Conservation (phyloP, 202 grass and related monocot genomes). For the Eragrostis tef region DNA sequence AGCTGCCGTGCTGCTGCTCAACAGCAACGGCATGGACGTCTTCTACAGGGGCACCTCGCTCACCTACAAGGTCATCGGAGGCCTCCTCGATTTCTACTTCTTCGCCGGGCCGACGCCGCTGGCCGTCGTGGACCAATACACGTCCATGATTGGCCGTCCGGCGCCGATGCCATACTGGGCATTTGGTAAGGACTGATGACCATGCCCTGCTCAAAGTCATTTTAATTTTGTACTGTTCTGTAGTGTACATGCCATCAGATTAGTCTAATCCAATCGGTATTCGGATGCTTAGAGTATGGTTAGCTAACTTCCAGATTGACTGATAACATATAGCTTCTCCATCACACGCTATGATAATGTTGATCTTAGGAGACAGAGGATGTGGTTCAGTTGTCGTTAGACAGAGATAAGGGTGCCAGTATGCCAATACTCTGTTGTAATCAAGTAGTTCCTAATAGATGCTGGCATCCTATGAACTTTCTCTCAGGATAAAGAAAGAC, state of each 20-base stretch:
- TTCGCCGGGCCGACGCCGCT: conserved; percentile 77
- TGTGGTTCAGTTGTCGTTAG: not conserved
- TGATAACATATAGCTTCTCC: not conserved
- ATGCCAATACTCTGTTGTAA: not conserved
- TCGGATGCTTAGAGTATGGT: not conserved
- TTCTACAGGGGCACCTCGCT: conserved; percentile 72
- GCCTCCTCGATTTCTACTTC: conserved; percentile 93
- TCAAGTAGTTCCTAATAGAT: not conserved
- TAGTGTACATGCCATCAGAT: not conserved
- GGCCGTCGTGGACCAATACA: conserved; percentile 88
- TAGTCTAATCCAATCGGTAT: not conserved
- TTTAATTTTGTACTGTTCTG: not conserved
- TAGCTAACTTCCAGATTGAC: not conserved
- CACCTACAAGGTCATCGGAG: conserved; percentile 92
- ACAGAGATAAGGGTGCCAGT: not conserved
- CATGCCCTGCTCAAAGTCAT: not conserved
- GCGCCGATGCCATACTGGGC: conserved; percentile 95
- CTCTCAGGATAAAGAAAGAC: not conserved
- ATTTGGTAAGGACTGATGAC: conserved; percentile 52
- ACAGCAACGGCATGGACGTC: conserved; percentile 96
- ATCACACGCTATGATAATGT: too few relatives aligned
- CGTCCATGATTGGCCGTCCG: conserved; percentile 76
- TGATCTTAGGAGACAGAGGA: not conserved
- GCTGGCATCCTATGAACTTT: not conserved
- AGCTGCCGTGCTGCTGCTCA: conserved; percentile 94